Evolutionary conservation across 2,329 filamentous ascomycete genomes (phyloP), one percentile per base, ranked within the genome.

Genomic region (Dactylellina sp.): DNA sequence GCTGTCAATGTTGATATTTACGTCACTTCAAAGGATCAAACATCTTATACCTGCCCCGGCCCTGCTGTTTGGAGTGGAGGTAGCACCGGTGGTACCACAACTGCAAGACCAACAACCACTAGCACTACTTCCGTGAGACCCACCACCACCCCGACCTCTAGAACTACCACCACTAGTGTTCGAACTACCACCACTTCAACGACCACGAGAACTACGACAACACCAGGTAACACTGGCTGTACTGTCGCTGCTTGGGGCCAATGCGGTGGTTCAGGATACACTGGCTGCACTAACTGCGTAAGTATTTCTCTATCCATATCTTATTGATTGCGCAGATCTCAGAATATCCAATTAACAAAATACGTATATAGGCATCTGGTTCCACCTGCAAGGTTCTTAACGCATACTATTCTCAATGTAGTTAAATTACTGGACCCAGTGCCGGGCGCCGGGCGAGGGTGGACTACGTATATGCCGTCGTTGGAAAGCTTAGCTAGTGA

Each of bases 51-150:
- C 2, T 79, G 78, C 56, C 84, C 84, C 0, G 84, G 84, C 12
- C 84, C 84, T 0, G 81, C 80, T 47, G 83, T 85, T 11, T 85
- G 84, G 84, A 82, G 79, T 74, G 83, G 83, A 35, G 61, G 39
- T 42, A 37, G 63, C 39, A 42, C 37, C 49, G 22, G 35, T 12
- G 40, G 50, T 24, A 24, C 47, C 22, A 62, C 46, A 18, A 24
- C 55, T 12, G 40, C 64, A 14, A 60, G 11, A 14, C 32, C 47
- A n/a, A 53, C 60, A 1, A 53, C 46, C 9, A 37, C 39, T 11
- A 40, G 18, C 2, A 40, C 50, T 5, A 16, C 28, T 1, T 49
- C 39, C 12, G 18, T 22, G 3, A 57, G n/a, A 2, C 40, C 50
- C 2, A 22, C 40, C 3, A 32, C 53, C 2, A 50, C 37, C 11